These are phyloP conservation scores for Tremella fuciformis DNA, from an alignment of 768 basidiomycete species.

Conservation along the genomic window DNA sequence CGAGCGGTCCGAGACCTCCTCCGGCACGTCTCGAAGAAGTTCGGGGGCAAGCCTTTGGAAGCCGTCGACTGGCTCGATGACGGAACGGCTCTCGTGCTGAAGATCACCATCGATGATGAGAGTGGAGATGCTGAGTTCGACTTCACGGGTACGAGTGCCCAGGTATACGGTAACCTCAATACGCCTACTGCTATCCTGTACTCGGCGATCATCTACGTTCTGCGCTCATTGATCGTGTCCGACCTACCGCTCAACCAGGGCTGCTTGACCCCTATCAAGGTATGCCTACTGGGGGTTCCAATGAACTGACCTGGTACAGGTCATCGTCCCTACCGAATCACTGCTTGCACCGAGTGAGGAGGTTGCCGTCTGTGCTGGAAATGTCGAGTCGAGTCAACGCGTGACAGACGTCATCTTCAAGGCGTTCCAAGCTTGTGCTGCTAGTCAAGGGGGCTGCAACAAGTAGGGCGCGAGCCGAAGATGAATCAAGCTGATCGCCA, in stretches of 20 bases:
- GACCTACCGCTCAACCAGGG: conserved; percentile 46
- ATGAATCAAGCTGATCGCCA: conserved; percentile 54
- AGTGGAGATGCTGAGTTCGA: conserved; percentile 79
- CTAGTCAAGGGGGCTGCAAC: conserved; percentile 82
- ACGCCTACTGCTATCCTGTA: conserved; percentile 37
- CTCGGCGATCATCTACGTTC: conserved; percentile 46
- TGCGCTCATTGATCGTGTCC: conserved; percentile 33
- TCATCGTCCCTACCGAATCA: conserved; percentile 75
- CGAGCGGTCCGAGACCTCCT: conserved; percentile 77
- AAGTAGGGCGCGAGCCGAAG: conserved; percentile 60
- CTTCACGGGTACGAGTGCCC: conserved; percentile 58
- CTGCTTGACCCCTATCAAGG: conserved; percentile 44
- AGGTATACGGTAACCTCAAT: conserved; percentile 47
- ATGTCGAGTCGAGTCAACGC: conserved; percentile 86
- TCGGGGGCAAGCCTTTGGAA: conserved; percentile 57
- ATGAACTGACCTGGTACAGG: conserved; percentile 40
- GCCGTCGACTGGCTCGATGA: conserved; percentile 68
- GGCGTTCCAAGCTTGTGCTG: conserved; percentile 86
- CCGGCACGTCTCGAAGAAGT: conserved; percentile 64
- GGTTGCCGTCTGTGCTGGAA: conserved; percentile 89
- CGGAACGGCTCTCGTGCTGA: conserved; percentile 55
- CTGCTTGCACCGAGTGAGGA: conserved; percentile 77
- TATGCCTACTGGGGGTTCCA: background rate
- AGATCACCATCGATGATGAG: conserved; percentile 70
- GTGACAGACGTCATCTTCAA: conserved; percentile 91